Conservation (phyloP, 345 rosid genomes). For the Pistacia integerrima region DNA sequence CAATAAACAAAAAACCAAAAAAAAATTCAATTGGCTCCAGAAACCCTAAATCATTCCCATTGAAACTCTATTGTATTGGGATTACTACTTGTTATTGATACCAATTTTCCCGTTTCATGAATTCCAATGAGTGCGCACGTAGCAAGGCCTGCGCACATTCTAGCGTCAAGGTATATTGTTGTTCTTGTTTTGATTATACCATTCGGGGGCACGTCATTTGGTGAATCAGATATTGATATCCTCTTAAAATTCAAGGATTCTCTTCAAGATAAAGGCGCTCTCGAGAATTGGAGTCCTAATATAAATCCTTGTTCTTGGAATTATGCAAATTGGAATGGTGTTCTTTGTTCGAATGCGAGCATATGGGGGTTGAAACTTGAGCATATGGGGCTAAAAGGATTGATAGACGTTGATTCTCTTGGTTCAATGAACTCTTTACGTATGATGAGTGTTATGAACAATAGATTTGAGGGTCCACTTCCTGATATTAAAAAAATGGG, state of each 20-base stretch:
- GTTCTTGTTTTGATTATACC: slow-evolving; percentile 24
- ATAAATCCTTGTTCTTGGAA: slow-evolving; percentile 41
- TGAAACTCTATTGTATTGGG: slow-evolving; percentile 4
- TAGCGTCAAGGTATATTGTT: slow-evolving; percentile 17
- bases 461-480: slow-evolving; percentile 51
- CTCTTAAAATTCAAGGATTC: slow-evolving; percentile 42
- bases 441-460: slow-evolving; percentile 71
- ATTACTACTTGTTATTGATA: background rate
- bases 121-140: slow-evolving; percentile 47
- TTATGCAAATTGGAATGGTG: slow-evolving; percentile 56
- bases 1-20: background rate
- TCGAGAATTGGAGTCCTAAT: slow-evolving; percentile 45
- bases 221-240: slow-evolving; percentile 31
- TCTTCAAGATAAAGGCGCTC: slow-evolving; percentile 23
- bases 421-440: slow-evolving; percentile 42
- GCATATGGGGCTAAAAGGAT: slow-evolving; percentile 51
- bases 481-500: slow-evolving; percentile 53
- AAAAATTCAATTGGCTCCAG: background rate
- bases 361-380: slow-evolving; percentile 74
- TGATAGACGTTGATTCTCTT: slow-evolving; percentile 45
- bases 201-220: slow-evolving; percentile 21
- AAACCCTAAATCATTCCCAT: background rate
- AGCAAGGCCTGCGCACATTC: slow-evolving; percentile 42
- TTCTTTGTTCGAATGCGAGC: slow-evolving; percentile 44
- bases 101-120: slow-evolving; percentile 23